These are phyloP conservation scores for Erodium maritimum DNA, from an alignment of 345 rosid species.

Conservation along the genomic window DNA sequence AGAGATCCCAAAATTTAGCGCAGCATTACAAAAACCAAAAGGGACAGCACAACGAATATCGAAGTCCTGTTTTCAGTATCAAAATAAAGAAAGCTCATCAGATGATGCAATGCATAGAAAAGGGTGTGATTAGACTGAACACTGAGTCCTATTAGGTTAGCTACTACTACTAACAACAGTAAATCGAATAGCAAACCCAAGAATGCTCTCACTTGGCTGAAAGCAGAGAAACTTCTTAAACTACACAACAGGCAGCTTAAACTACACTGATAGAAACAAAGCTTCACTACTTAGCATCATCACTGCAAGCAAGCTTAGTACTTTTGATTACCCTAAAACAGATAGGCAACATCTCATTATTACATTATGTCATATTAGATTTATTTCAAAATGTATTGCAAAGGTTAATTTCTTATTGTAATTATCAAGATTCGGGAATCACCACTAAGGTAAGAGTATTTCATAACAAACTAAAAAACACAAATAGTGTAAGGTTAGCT, in stretches of 20 bases:
- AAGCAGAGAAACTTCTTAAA: no score
- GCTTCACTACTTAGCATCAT: no score
- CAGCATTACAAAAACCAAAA: conserved; percentile 59
- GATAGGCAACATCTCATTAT: no score
- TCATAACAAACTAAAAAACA: background rate
- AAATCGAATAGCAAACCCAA: no score
- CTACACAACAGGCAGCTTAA: no score
- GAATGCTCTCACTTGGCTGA: background rate
- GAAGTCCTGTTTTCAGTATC: conserved; percentile 39
- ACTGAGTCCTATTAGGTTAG: background rate
- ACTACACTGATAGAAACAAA: no score
- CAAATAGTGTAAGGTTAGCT: background rate
- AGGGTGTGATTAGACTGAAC: background rate
- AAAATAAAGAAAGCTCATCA: background rate
- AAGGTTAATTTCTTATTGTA: background rate
- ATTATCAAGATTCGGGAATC: background rate
- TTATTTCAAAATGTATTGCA: background rate
- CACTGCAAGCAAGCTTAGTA: no score
- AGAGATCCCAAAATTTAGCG: conserved; percentile 68
- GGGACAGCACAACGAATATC: conserved; percentile 82
- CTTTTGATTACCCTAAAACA: no score
- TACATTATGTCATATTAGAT: no score
- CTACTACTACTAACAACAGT: background rate
- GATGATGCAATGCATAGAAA: background rate
- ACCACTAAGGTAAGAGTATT: background rate